Evolutionary conservation across 2,329 filamentous ascomycete genomes (phyloP).

Genomic region (Huntiella decipiens): DNA sequence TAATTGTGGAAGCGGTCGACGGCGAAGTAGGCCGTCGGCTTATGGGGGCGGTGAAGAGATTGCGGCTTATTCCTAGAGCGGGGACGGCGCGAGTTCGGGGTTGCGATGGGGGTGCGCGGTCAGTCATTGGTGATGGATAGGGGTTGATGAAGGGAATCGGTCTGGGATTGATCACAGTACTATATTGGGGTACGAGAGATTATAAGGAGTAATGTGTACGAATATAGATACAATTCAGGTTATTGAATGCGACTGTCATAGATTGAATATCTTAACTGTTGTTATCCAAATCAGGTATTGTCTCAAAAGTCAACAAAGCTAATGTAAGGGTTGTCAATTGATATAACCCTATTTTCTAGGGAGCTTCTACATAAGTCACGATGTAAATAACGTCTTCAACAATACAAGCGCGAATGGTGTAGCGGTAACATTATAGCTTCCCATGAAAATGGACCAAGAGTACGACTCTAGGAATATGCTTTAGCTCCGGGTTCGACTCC

Average conservation of each 20-base stretch:
- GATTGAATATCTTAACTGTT: no score
- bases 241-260: no score
- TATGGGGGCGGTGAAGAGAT: slow-evolving; percentile 6
- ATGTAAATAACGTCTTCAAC: neutral
- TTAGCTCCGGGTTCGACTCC: slow-evolving; percentile 13
- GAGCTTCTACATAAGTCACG: no score
- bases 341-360: no score
- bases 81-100: slow-evolving; percentile 6
- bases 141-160: no score
- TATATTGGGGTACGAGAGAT: no score
- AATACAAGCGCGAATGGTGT: slow-evolving; percentile 12
- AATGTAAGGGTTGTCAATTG: no score
- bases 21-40: slow-evolving; percentile 7
- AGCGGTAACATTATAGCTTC: slow-evolving; percentile 14
- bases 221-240: no score
- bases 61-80: slow-evolving; percentile 8
- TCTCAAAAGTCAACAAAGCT: no score
- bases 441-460: slow-evolving; percentile 11
- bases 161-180: no score
- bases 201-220: no score
- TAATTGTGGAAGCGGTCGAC: slow-evolving; percentile 3
- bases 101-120: neutral
- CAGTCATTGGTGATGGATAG: neutral
- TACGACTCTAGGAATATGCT: slow-evolving; percentile 11
- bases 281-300: no score